Evolutionary conservation across 2,329 filamentous ascomycete genomes (phyloP), one percentile per base, ranked within the genome.

Genomic region (Pyricularia grisea): DNA sequence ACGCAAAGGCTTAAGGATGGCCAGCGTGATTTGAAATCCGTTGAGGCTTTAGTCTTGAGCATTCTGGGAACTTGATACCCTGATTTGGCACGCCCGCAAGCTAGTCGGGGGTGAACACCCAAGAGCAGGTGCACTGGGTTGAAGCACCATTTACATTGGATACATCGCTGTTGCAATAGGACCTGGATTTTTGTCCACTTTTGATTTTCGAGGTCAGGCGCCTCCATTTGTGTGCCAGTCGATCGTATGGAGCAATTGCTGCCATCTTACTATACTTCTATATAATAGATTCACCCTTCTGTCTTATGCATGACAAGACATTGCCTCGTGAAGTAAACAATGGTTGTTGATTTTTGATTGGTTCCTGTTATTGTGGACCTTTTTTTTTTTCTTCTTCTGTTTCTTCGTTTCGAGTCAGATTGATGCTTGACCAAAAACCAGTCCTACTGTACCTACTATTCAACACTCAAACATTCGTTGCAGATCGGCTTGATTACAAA

Each of bases 1-100:
- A n/a, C n/a, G n/a, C n/a, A 66, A 67, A 33, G 66, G 66, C 30
- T 7, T 11, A 63, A 67, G 25, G 60, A 68, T 61, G 11, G n/a
- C n/a, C 20, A 6, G 17, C 36, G 36, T 42, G 36, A 20, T 20
- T 17, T 20, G 42, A 5, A n/a, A n/a, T 50, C 42, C 5, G 17
- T n/a, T 20, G 42, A 5, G 5, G 20, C 42, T 50, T 50, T 3
- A 50, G n/a, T 50, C 20, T n/a, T n/a, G 42, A 20, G 4, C 4
- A 20, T 42, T 50, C 17, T n/a, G 42, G n/a, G 1, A 20, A 20
- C 33, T 36, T 36, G 33, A 36, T 36, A 36, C 42, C 42, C 42
- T n/a, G 17, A 50, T n/a, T n/a, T 5, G 42, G 20, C 42, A 50
- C 1, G 5, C 17, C 33, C 2, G 33, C 33, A 36, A 36, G 17